These are phyloP conservation scores for Pelargonium citronellum DNA, from an alignment of 441 rosid species.

Conservation along the genomic window DNA sequence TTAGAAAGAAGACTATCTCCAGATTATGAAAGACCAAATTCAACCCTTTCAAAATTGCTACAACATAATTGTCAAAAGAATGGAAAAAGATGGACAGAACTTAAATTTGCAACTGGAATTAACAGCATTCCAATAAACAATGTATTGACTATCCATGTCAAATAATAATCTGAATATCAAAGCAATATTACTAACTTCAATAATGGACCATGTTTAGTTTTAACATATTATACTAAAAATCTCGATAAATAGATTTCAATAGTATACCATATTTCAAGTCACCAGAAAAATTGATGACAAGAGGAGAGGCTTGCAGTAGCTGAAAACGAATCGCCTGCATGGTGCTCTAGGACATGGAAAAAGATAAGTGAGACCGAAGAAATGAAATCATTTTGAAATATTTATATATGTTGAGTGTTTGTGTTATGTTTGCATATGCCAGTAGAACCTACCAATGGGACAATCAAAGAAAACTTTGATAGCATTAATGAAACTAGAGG, in stretches of 20 bases:
- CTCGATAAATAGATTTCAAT: constrained; percentile 12
- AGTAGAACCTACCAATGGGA: constrained; percentile 54
- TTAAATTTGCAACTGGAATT: constrained; percentile 8
- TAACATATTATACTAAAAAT: constrained; percentile 11
- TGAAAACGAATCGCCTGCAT: constrained; percentile 75
- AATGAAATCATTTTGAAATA: constrained; percentile 5
- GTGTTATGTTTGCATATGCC: neutral
- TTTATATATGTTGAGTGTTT: neutral
- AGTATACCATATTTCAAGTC: constrained; percentile 80
- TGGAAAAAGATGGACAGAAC: neutral
- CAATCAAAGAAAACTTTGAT: constrained; percentile 73
- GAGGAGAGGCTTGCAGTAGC: constrained; percentile 76
- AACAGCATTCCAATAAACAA: constrained; percentile 3
- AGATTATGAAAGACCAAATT: constrained; percentile 13
- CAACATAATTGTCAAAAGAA: neutral
- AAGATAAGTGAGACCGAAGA: constrained; percentile 18
- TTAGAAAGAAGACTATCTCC: constrained; percentile 17
- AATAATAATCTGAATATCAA: neutral
- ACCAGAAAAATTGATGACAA: constrained; percentile 58
- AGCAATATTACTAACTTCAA: neutral
- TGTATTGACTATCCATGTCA: constrained; percentile 1
- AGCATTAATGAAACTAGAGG: constrained; percentile 69
- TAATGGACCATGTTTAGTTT: constrained; percentile 11
- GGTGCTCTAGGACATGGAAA: constrained; percentile 52
- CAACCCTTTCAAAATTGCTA: constrained; percentile 6